Percentiles rank a stretch among this genome's conserved stretches.
Evolutionary conservation across 169 alveolate genomes (phyloP).

Genomic region (Babesia ovis): DNA sequence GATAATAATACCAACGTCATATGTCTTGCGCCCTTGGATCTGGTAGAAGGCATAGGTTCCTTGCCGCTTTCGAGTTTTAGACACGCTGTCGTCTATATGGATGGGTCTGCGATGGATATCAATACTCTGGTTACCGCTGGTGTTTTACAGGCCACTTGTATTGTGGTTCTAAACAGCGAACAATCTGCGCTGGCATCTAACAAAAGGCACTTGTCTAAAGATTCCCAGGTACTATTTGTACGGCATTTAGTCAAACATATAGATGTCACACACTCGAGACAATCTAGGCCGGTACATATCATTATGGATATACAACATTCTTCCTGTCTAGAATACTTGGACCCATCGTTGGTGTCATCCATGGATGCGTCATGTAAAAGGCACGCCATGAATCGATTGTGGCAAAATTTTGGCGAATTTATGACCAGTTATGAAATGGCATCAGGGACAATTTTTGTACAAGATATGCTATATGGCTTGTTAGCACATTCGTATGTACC

Average conservation of each 20-base stretch:
- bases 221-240: slow-evolving; percentile 54
- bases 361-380: slow-evolving; percentile 70
- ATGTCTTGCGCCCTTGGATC: slow-evolving; percentile 67
- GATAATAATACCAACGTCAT: slow-evolving; percentile 57
- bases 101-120: slow-evolving; percentile 74
- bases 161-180: slow-evolving; percentile 51
- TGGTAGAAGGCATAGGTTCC: slow-evolving; percentile 33
- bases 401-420: slow-evolving; percentile 81
- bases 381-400: slow-evolving; percentile 71
- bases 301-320: slow-evolving; percentile 73
- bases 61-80: slow-evolving; percentile 50
- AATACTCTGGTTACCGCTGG: slow-evolving; percentile 69
- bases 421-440: slow-evolving; percentile 76
- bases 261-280: slow-evolving; percentile 1
- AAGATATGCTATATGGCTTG: slow-evolving; percentile 79
- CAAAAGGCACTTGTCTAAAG: slow-evolving; percentile 44
- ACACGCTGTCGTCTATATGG: slow-evolving; percentile 64
- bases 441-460: slow-evolving; percentile 78
- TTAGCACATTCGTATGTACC: slow-evolving; percentile 75
- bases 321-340: slow-evolving; percentile 77
- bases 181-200: slow-evolving; percentile 15
- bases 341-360: slow-evolving; percentile 72
- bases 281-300: slow-evolving; percentile 40
- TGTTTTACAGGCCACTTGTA: slow-evolving; percentile 25
- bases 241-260: slow-evolving; percentile 37